Evolutionary conservation across 176 grass and related monocot species (phyloP).

Genomic region (Oryza coarctata): DNA sequence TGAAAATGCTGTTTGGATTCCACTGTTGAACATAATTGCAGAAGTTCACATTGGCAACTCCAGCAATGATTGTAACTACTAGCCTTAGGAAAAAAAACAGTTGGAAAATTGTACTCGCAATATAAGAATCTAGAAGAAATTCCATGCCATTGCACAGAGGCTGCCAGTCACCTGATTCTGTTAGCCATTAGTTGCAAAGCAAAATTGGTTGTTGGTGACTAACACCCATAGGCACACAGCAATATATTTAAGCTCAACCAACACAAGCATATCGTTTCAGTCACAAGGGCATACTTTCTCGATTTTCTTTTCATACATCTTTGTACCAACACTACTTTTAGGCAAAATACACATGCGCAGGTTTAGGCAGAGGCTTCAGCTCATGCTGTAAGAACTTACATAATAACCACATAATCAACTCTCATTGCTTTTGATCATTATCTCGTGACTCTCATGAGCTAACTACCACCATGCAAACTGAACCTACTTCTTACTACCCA

Average conservation of each 20-base stretch:
- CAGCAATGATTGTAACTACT: not conserved
- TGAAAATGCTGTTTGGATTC: slow-evolving; percentile 12
- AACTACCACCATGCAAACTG: not conserved
- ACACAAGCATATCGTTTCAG: slow-evolving; percentile 19
- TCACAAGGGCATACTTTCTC: not conserved
- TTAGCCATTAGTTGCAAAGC: slow-evolving; percentile 19
- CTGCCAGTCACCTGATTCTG: slow-evolving; percentile 6
- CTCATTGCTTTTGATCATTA: not conserved
- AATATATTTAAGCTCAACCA: slow-evolving; percentile 18
- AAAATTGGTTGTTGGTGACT: slow-evolving; percentile 15
- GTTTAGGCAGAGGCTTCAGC: not conserved
- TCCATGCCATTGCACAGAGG: not conserved
- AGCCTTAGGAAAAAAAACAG: not conserved
- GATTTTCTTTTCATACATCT: not conserved
- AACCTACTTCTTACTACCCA: not conserved
- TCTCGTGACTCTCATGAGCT: not conserved
- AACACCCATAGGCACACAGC: not conserved
- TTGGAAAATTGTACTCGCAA: not conserved
- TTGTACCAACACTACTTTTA: not conserved
- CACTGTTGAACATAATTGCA: not conserved
- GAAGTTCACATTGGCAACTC: not conserved
- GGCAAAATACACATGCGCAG: not conserved
- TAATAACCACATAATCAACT: not conserved
- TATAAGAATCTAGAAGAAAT: slow-evolving; percentile 22
- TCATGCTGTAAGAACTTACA: not conserved